These are phyloP conservation scores for Acidomyces sp. DNA, from an alignment of 495 filamentous ascomycete species.

Conservation along the genomic window DNA sequence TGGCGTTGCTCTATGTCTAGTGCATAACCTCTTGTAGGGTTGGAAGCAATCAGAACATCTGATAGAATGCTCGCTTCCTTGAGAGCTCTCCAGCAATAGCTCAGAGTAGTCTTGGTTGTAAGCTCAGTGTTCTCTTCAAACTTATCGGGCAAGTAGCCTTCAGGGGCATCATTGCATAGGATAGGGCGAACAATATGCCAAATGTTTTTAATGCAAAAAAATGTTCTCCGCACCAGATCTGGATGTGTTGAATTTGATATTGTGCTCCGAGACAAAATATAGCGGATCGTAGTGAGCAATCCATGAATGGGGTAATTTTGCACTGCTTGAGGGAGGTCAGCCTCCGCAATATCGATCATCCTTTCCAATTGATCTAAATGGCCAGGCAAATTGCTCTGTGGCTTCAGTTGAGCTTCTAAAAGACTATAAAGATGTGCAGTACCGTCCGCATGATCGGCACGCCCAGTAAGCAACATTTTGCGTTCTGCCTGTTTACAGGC, in stretches of 20 bases:
- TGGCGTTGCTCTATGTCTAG: too few relatives aligned
- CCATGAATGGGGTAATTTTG: conserved; percentile 29
- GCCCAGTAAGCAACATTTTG: conserved; percentile 46
- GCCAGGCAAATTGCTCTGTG: conserved; percentile 7
- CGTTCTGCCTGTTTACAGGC: conserved; percentile 38
- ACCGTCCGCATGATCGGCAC: conserved; percentile 79
- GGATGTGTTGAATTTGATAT: neutral
- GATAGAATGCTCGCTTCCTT: conserved; percentile 69
- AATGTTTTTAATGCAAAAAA: conserved; percentile 42
- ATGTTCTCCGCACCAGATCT: conserved; percentile 29
- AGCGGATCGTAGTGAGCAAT: conserved; percentile 35
- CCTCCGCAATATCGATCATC: conserved; percentile 19
- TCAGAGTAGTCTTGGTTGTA: conserved; percentile 72
- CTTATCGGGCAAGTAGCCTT: conserved; percentile 68
- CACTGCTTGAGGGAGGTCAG: conserved; percentile 21
- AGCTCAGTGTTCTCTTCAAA: conserved; percentile 52
- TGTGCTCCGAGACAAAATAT: conserved; percentile 9
- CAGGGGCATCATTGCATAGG: conserved; percentile 82
- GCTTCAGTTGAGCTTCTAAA: neutral
- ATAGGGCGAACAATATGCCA: conserved; percentile 64
- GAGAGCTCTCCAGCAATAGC: conserved; percentile 83
- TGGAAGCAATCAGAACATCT: conserved; percentile 38
- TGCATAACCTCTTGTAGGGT: conserved; percentile 1
- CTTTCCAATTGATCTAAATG: conserved; percentile 14
- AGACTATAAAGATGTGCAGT: conserved; percentile 44